Evolutionary conservation across 352 stramenopile species (phyloP).

Genomic region (Pythium sukuiense): DNA sequence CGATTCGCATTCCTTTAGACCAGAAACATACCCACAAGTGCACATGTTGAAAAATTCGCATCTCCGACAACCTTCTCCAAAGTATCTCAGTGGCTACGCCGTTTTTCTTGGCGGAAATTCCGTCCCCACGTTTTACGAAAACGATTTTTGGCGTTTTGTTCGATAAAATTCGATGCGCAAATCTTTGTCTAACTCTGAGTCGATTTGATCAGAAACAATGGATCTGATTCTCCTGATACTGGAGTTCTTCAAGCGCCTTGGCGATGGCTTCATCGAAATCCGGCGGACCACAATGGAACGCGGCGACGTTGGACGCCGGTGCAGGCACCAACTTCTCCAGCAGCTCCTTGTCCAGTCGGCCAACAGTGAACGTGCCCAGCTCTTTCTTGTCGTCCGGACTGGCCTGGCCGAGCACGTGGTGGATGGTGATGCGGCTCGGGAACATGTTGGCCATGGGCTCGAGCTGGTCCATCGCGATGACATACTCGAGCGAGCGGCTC

Average conservation of each 20-base stretch:
- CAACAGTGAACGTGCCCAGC: slow-evolving; percentile 51
- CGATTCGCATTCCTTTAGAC: not conserved
- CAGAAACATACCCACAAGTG: not conserved
- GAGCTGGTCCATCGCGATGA: slow-evolving; percentile 73
- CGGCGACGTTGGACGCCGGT: slow-evolving; percentile 39
- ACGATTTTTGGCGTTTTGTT: not conserved
- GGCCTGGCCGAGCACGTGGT: slow-evolving; percentile 62
- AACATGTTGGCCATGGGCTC: slow-evolving; percentile 85
- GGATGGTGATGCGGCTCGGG: slow-evolving; percentile 50
- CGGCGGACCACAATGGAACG: slow-evolving; percentile 73
- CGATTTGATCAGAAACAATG: slow-evolving; percentile 50
- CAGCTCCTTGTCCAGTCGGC: slow-evolving; percentile 44
- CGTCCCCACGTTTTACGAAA: no score
- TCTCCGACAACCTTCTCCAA: not conserved
- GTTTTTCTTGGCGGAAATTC: no score
- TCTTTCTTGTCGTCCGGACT: slow-evolving; percentile 45
- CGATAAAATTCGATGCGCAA: not conserved
- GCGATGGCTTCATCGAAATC: slow-evolving; percentile 69
- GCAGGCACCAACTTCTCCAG: slow-evolving; percentile 52
- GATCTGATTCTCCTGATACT: slow-evolving; percentile 54
- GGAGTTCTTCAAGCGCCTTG: slow-evolving; percentile 40
- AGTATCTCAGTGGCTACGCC: no score
- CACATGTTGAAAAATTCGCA: slow-evolving; percentile 1
- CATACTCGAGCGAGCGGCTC: slow-evolving; percentile 62
- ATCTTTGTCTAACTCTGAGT: not conserved